phyloP scores from a whole-genome alignment of 2,329 filamentous ascomycete genomes.

The Colletotrichum brevisporum region DNA sequence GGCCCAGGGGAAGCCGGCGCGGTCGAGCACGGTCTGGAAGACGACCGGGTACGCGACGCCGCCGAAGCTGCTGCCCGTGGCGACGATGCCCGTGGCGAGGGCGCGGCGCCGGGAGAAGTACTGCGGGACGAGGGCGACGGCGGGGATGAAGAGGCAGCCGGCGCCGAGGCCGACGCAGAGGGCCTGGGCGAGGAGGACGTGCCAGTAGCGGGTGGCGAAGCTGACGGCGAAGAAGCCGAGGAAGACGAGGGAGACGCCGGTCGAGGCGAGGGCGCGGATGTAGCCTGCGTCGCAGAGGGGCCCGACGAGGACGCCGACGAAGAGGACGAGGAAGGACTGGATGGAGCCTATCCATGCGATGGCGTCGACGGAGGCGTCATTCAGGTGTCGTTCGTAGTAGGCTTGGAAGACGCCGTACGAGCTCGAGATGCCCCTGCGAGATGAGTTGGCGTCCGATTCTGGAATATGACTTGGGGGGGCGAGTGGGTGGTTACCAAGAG shows the following conservation, averaged over 20 bases:
- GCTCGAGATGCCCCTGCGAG: slow-evolving; percentile 50
- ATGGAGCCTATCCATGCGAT: slow-evolving; percentile 55
- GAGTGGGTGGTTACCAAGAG: slow-evolving; percentile 45
- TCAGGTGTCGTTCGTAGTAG: slow-evolving; percentile 49
- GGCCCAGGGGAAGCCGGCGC: slow-evolving; percentile 53
- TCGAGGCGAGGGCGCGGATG: slow-evolving; percentile 48
- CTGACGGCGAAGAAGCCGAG: slow-evolving; percentile 57
- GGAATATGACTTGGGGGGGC: background rate
- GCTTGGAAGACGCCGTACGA: slow-evolving; percentile 55
- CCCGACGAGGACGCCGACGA: slow-evolving; percentile 53
- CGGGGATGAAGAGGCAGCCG: slow-evolving; percentile 55
- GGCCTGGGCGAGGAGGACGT: slow-evolving; percentile 58
- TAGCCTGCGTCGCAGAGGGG: slow-evolving; percentile 58
- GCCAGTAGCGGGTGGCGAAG: slow-evolving; percentile 55
- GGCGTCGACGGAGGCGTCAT: slow-evolving; percentile 43
- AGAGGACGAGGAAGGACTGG: slow-evolving; percentile 53
- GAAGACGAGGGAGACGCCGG: slow-evolving; percentile 52
- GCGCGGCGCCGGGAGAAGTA: slow-evolving; percentile 57
- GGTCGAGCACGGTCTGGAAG: slow-evolving; percentile 49
- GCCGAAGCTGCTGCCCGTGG: slow-evolving; percentile 57
- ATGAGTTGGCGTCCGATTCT: slow-evolving; percentile 7
- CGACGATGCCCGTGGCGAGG: slow-evolving; percentile 59
- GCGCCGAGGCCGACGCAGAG: slow-evolving; percentile 59
- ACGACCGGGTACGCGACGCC: slow-evolving; percentile 56
- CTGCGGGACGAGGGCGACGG: slow-evolving; percentile 55